phyloP scores from a whole-genome alignment of 1,139 yeast genomes.

The Saccharomyces hybrid region DNA sequence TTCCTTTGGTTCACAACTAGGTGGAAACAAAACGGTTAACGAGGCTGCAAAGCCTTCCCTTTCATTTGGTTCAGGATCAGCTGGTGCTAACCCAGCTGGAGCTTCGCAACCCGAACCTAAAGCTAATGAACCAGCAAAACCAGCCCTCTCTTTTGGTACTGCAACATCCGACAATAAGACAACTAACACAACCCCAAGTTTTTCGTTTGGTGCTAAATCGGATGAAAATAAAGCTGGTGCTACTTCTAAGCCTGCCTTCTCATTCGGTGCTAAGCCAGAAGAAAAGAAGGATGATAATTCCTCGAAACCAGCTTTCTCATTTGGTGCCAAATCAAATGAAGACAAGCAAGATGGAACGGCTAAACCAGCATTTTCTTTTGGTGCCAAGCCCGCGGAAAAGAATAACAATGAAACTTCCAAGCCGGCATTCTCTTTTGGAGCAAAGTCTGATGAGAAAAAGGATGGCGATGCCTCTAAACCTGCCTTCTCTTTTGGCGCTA shows the following conservation, averaged over 20 bases:
- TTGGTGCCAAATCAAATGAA: conserved; percentile 27
- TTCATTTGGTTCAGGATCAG: conserved; percentile 7
- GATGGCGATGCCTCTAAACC: conserved; percentile 18
- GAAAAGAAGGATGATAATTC: conserved; percentile 6
- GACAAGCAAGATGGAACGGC: conserved; percentile 21
- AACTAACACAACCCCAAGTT: conserved; percentile 6
- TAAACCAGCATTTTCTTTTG: conserved; percentile 23
- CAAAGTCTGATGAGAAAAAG: conserved; percentile 22
- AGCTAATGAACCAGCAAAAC: conserved; percentile 1
- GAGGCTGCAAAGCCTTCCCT: conserved; percentile 8
- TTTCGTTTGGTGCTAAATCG: conserved; percentile 14
- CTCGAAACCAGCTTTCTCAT: conserved; percentile 27
- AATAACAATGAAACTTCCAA: conserved; percentile 9
- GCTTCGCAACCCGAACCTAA: conserved; percentile 3
- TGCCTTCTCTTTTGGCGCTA: conserved; percentile 28
- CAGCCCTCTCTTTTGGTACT: conserved; percentile 10
- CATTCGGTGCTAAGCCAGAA: conserved; percentile 21
- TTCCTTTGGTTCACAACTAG: conserved; percentile 19
- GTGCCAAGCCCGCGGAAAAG: conserved; percentile 27
- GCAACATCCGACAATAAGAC: conserved; percentile 10
- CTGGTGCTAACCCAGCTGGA: conserved; percentile 6
- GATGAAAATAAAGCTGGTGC: not conserved
- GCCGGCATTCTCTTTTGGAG: conserved; percentile 27
- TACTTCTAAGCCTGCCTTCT: conserved; percentile 14
- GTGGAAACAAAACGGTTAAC: conserved; percentile 15